Evolutionary conservation across 2,329 filamentous ascomycete species (phyloP).

Genomic region (Coniochaeta prunicola): DNA sequence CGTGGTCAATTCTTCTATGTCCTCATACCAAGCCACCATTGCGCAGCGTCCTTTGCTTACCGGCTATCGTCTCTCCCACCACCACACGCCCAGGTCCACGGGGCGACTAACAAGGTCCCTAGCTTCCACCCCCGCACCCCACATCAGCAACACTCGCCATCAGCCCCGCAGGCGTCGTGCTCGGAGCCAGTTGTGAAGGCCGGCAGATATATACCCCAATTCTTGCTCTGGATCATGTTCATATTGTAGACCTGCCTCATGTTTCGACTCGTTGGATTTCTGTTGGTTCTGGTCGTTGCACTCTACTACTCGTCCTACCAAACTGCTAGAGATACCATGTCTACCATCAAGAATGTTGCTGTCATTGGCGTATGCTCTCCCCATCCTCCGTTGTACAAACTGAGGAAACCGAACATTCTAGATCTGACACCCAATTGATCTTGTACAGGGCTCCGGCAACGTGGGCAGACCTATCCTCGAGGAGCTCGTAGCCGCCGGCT

Average conservation of each 20-base stretch:
- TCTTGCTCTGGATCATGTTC: not conserved
- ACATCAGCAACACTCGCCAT: not conserved
- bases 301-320: not conserved
- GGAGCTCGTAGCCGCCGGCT: slow-evolving; percentile 26
- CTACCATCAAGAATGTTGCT: slow-evolving; percentile 23
- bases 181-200: not conserved
- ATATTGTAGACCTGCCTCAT: not conserved
- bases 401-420: not conserved
- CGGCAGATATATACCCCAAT: slow-evolving; percentile 1
- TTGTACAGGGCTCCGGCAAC: slow-evolving; percentile 22
- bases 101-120: not conserved
- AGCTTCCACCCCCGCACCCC: not conserved
- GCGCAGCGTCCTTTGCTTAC: not conserved
- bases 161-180: slow-evolving; percentile 2
- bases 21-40: not conserved
- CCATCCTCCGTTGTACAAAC: not conserved
- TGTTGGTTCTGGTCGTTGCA: not conserved
- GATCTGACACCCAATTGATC: not conserved
- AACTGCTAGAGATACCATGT: not conserved
- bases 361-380: slow-evolving; percentile 25
- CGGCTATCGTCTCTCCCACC: not conserved
- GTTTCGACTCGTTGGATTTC: not conserved
- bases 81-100: not conserved
- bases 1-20: not conserved
- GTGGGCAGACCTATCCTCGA: slow-evolving; percentile 21